Evolutionary conservation across 139 green algal genomes (phyloP).

Genomic region (Closterium sp.): DNA sequence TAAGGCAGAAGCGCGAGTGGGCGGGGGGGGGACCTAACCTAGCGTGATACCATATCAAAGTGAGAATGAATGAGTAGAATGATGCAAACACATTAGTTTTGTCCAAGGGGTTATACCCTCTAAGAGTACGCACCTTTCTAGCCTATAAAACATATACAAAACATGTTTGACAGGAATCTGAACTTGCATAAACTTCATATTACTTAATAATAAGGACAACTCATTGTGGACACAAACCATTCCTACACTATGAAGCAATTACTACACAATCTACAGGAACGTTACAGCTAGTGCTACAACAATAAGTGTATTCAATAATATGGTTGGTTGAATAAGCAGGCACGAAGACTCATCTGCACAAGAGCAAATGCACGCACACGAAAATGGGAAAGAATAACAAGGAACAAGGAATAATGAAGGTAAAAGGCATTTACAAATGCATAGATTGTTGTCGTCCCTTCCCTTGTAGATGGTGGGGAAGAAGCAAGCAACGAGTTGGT

Average conservation of each 20-base stretch:
- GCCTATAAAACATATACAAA: too few relatives aligned
- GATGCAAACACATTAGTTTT: too few relatives aligned
- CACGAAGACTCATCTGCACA: background rate
- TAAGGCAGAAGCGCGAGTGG: too few relatives aligned
- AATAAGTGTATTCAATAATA: background rate
- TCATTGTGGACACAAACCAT: background rate
- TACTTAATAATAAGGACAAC: too few relatives aligned
- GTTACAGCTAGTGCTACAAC: background rate
- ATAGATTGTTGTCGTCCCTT: background rate
- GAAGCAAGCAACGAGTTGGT: background rate
- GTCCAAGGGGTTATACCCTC: too few relatives aligned
- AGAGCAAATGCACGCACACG: background rate
- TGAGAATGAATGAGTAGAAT: too few relatives aligned
- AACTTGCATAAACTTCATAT: too few relatives aligned
- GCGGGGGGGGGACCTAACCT: too few relatives aligned
- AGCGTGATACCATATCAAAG: too few relatives aligned
- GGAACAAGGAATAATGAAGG: background rate
- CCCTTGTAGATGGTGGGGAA: background rate
- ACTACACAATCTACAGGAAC: background rate
- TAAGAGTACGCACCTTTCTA: too few relatives aligned
- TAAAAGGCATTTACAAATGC: background rate
- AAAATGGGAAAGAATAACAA: background rate
- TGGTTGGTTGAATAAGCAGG: background rate
- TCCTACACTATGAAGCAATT: background rate
- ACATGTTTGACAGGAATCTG: too few relatives aligned